Evolutionary conservation across 768 basidiomycete genomes (phyloP).

Genomic region (Termitomyces sp.): DNA sequence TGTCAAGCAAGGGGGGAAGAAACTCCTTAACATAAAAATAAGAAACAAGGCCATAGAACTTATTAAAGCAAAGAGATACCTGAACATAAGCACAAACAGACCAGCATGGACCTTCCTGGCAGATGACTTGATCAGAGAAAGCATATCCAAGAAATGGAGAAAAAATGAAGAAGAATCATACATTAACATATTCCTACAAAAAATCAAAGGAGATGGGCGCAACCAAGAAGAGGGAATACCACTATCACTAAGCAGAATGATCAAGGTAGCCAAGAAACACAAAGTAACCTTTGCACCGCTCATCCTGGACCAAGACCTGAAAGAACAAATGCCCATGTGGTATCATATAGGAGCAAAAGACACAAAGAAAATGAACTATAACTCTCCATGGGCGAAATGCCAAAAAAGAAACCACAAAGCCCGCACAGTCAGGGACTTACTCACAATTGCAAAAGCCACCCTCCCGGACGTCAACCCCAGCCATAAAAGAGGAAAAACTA

Average conservation of each 20-base stretch:
- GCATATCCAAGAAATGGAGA: constrained; percentile 10
- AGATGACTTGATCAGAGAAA: not conserved
- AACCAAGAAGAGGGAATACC: not conserved
- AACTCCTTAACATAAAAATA: not conserved
- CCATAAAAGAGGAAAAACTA: not conserved
- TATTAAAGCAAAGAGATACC: not conserved
- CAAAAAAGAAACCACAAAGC: not conserved
- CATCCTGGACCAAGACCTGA: not conserved
- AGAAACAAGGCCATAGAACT: not conserved
- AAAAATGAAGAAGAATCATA: not conserved
- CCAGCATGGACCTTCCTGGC: not conserved
- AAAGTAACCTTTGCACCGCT: not conserved
- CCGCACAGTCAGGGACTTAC: not conserved
- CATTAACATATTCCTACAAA: not conserved
- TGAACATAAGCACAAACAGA: not conserved
- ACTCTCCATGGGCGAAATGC: not conserved
- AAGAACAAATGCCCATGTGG: not conserved
- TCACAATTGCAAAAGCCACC: not conserved
- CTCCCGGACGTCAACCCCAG: not conserved
- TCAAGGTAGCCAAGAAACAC: not conserved
- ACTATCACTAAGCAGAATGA: not conserved
- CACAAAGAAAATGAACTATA: not conserved
- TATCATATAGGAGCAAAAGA: not conserved
- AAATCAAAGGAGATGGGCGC: not conserved
- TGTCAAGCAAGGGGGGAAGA: not conserved